Evolutionary conservation across 1,139 yeast species (phyloP).

Genomic region (Yamadazyma aaseri): DNA sequence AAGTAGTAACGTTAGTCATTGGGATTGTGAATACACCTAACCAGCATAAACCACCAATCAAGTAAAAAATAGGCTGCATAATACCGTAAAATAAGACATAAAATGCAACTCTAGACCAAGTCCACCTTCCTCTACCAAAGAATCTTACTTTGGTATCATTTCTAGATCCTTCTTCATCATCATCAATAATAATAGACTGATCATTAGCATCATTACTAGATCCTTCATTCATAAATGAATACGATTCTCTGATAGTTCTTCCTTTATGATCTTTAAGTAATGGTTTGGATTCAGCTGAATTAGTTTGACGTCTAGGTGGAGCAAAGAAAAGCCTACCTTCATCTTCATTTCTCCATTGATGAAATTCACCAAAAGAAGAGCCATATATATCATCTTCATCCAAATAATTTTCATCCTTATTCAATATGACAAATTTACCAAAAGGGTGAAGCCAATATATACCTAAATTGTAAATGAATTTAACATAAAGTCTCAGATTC

Average conservation of each 20-base stretch:
- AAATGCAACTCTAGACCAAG: slow-evolving; percentile 75
- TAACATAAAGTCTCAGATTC: slow-evolving; percentile 54
- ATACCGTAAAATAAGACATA: slow-evolving; percentile 69
- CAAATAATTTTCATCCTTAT: slow-evolving; percentile 75
- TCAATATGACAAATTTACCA: slow-evolving; percentile 82
- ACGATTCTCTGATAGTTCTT: slow-evolving; percentile 40
- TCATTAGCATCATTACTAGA: slow-evolving; percentile 15
- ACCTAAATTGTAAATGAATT: slow-evolving; percentile 62
- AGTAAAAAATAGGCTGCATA: slow-evolving; percentile 63
- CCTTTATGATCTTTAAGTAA: slow-evolving; percentile 46
- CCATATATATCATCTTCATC: slow-evolving; percentile 91
- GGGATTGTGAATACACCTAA: slow-evolving; percentile 86
- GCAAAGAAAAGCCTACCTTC: slow-evolving; percentile 72
- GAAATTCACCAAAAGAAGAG: slow-evolving; percentile 77
- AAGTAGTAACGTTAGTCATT: slow-evolving; percentile 70
- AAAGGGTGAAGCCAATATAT: slow-evolving; percentile 77
- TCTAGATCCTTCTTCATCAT: slow-evolving; percentile 27
- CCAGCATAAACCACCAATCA: slow-evolving; percentile 71
- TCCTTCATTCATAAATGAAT: slow-evolving; percentile 27
- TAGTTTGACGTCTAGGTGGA: slow-evolving; percentile 52
- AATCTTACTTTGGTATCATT: slow-evolving; percentile 53
- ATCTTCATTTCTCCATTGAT: slow-evolving; percentile 83
- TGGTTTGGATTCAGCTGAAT: slow-evolving; percentile 35
- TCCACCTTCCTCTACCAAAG: slow-evolving; percentile 95
- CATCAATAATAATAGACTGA: slow-evolving; percentile 19